Percentiles rank a stretch among this genome's conserved stretches.
Evolutionary conservation across 352 stramenopile species (phyloP).

Genomic region (Globisporangium sylvaticum): DNA sequence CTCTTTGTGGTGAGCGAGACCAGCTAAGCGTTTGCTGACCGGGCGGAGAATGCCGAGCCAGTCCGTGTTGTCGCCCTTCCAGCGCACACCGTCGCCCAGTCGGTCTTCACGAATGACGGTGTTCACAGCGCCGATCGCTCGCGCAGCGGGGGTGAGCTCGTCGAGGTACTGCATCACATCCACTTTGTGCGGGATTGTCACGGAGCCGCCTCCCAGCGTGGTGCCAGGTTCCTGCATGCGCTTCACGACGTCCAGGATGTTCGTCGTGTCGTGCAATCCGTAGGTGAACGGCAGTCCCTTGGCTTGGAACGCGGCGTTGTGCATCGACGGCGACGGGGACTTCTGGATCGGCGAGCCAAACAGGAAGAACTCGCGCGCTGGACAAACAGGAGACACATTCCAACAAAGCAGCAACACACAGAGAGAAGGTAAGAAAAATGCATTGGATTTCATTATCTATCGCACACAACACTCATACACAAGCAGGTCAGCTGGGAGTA

Average conservation of each 20-base stretch:
- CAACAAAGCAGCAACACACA: constrained; percentile 9
- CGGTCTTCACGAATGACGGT: constrained; percentile 88
- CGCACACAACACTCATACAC: constrained; percentile 7
- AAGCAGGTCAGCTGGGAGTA: constrained; percentile 11
- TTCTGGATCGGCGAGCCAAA: constrained; percentile 95
- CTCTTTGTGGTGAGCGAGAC: neutral
- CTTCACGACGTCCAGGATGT: constrained; percentile 36
- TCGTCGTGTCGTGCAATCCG: constrained; percentile 70
- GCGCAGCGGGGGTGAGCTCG: constrained; percentile 90
- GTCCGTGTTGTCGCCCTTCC: constrained; percentile 97
- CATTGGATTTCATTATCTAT: constrained; percentile 12
- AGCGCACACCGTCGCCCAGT: constrained; percentile 35
- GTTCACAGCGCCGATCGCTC: constrained; percentile 98
- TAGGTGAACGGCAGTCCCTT: constrained; percentile 91
- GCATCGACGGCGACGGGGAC: constrained; percentile 96
- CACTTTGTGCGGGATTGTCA: constrained; percentile 98
- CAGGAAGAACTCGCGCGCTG: constrained; percentile 89
- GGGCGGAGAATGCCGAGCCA: constrained; percentile 96
- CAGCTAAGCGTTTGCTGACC: constrained; percentile 63
- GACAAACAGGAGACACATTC: constrained; percentile 4
- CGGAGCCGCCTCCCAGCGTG: constrained; percentile 92
- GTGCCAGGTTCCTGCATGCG: constrained; percentile 32
- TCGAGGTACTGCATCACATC: constrained; percentile 93
- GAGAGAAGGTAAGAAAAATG: constrained; percentile 12
- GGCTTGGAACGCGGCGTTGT: constrained; percentile 92